Conservation (phyloP, 139 green algal genomes). For the Yamagishiella unicocca region DNA sequence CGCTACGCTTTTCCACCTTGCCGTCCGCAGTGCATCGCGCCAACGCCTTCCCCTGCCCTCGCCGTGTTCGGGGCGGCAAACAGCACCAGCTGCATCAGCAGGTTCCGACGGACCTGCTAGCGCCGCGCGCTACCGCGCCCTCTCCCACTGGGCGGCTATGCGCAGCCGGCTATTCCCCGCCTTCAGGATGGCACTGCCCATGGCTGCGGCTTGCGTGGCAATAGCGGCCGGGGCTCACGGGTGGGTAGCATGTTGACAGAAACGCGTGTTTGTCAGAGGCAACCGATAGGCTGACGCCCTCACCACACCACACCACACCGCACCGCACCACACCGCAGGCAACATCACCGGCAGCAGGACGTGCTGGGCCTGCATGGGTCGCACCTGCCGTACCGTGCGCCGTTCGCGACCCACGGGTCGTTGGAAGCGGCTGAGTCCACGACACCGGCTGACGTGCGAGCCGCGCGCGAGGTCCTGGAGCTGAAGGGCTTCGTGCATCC, state of each 20-base stretch:
- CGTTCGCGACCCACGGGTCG: neutral
- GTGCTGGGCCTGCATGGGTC: neutral
- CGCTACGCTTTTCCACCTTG: neutral
- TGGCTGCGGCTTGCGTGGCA: neutral
- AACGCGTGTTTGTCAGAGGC: too few species aligned
- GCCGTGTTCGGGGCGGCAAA: neutral
- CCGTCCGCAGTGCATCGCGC: neutral
- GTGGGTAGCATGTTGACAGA: too few species aligned
- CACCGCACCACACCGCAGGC: neutral
- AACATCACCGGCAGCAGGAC: neutral
- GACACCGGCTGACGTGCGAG: neutral
- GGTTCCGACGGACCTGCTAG: too few species aligned
- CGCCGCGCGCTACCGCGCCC: too few species aligned
- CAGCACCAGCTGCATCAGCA: neutral
- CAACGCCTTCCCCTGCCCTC: neutral
- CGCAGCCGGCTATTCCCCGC: constrained; percentile 1
- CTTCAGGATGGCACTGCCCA: neutral
- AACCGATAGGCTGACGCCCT: too few species aligned
- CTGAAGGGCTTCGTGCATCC: neutral
- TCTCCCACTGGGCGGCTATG: neutral
- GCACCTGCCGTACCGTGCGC: neutral
- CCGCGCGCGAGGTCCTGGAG: neutral
- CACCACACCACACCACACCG: too few species aligned
- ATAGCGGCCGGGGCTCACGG: too few species aligned
- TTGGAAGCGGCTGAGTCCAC: neutral